phyloP scores from a whole-genome alignment of 306 rosid species.

The Dryas alaskensis region DNA sequence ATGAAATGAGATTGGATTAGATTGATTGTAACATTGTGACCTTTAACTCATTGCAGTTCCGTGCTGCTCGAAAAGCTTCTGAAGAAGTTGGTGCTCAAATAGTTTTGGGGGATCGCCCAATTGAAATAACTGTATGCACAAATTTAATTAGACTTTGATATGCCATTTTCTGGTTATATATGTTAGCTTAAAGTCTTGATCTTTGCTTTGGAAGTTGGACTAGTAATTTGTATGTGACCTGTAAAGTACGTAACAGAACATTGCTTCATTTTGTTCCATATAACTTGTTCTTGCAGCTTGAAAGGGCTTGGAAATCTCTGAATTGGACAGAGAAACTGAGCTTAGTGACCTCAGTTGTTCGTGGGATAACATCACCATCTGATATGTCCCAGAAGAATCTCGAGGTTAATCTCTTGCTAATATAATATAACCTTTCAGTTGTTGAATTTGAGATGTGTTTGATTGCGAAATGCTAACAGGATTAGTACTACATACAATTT shows the following conservation, averaged over 20 bases:
- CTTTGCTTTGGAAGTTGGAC: neutral
- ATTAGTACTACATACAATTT: no score
- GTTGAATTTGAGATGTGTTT: no score
- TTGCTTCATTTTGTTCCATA: neutral
- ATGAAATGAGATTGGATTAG: neutral
- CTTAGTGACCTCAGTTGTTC: conserved; percentile 60
- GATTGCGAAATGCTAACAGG: no score
- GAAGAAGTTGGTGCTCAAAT: conserved; percentile 87
- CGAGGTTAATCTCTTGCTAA: conserved; percentile 47
- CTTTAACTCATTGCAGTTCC: conserved; percentile 47
- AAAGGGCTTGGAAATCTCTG: conserved; percentile 85
- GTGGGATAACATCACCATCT: conserved; percentile 67
- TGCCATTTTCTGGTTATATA: conserved; percentile 8
- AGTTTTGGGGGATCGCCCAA: conserved; percentile 90
- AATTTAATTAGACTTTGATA: neutral
- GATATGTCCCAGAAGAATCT: conserved; percentile 43
- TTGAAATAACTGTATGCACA: conserved; percentile 84
- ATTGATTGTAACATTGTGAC: neutral
- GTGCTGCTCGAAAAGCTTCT: conserved; percentile 81
- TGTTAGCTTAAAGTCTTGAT: neutral
- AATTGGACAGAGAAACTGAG: conserved; percentile 65
- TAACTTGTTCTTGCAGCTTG: conserved; percentile 57
- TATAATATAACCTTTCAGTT: no score
- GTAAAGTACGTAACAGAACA: neutral
- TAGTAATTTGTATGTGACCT: neutral